Evolutionary conservation across 1,284 basidiomycete species (phyloP).

Genomic region (Naganishia cerealis): DNA sequence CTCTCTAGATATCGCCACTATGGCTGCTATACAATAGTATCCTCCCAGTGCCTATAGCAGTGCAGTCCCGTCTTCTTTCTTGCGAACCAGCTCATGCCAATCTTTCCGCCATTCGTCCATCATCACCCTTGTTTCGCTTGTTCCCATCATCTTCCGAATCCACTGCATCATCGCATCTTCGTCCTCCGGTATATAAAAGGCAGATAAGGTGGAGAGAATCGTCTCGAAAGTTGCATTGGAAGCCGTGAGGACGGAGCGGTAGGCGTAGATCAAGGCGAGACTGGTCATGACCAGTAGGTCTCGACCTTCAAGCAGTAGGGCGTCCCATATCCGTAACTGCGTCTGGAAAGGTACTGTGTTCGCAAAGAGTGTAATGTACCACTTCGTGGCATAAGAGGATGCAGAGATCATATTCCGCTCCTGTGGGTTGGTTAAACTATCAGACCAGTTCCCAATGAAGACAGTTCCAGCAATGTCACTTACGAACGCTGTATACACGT

Average conservation of each 20-base stretch:
- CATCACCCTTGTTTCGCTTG: conserved; percentile 45
- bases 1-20: background rate
- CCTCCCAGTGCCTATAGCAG: conserved; percentile 39
- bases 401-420: conserved; percentile 84
- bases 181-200: conserved; percentile 85
- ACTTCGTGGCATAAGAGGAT: conserved; percentile 94
- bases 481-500: conserved; percentile 76
- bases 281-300: conserved; percentile 84
- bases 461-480: conserved; percentile 40
- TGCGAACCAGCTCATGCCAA: conserved; percentile 62
- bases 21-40: background rate
- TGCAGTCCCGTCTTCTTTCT: conserved; percentile 41
- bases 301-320: conserved; percentile 81
- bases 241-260: conserved; percentile 3
- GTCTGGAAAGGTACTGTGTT: conserved; percentile 95
- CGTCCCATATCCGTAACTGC: conserved; percentile 93
- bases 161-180: conserved; percentile 76
- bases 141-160: conserved; percentile 70
- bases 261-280: conserved; percentile 81
- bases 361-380: conserved; percentile 97
- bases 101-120: conserved; percentile 71
- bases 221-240: conserved; percentile 79
- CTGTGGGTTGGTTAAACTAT: conserved; percentile 40
- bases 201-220: conserved; percentile 79
- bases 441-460: background rate